Percentiles rank a stretch among this genome's conserved stretches.
phyloP scores from a whole-genome alignment of 2,329 filamentous ascomycete species.

The Chaetomium strumarium region DNA sequence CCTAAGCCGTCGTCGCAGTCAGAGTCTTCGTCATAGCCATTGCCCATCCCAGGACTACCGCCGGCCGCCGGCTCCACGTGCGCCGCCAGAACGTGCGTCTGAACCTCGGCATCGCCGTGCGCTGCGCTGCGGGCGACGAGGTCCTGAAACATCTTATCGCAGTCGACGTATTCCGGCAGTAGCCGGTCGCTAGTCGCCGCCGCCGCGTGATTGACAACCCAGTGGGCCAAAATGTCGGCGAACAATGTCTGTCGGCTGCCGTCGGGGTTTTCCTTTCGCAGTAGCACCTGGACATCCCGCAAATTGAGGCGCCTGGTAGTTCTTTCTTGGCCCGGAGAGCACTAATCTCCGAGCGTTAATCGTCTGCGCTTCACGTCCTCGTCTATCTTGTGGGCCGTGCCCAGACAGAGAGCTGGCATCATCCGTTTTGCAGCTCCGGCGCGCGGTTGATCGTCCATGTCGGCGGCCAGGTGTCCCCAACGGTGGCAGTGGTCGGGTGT shows the following conservation, averaged over 20 bases:
- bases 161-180: background rate
- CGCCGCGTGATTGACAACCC: background rate
- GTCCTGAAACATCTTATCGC: background rate
- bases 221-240: background rate
- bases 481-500: no score
- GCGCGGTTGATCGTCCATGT: background rate
- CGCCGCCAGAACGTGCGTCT: background rate
- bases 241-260: background rate
- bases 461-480: background rate
- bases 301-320: background rate
- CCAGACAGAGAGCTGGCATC: background rate
- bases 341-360: conserved; percentile 1
- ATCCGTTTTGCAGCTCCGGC: background rate
- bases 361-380: background rate
- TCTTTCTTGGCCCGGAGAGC: background rate
- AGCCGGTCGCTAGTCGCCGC: background rate
- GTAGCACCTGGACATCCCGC: conserved; percentile 1
- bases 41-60: background rate
- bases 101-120: background rate
- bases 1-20: background rate
- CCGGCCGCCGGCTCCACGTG: background rate
- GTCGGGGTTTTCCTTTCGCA: background rate
- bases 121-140: background rate
- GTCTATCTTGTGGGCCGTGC: background rate
- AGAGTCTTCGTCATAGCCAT: background rate